phyloP scores from a whole-genome alignment of 202 grass and related monocot species.

The Digitaria exilis region DNA sequence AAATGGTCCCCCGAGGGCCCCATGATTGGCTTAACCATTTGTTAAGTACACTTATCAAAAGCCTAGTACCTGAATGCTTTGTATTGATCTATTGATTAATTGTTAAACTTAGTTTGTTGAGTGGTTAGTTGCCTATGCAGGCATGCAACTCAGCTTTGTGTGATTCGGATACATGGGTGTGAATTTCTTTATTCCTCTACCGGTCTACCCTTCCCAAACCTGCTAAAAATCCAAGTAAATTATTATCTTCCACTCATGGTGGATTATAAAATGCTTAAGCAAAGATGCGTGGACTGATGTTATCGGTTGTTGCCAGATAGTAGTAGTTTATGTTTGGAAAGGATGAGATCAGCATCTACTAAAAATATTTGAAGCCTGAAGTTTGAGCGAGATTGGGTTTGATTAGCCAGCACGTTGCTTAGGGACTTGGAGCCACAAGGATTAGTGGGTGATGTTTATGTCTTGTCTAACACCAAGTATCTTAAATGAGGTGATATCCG shows the following conservation, averaged over 20 bases:
- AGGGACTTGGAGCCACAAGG: conserved; percentile 38
- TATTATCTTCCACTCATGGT: not conserved
- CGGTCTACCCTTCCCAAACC: conserved; percentile 16
- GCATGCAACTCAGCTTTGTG: not conserved
- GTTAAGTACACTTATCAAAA: conserved; percentile 27
- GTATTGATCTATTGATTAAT: conserved; percentile 35
- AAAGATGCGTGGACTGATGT: conserved; percentile 7
- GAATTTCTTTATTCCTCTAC: conserved; percentile 21
- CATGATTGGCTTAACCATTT: not conserved
- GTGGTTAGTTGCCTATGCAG: conserved; percentile 23
- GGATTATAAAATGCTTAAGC: not conserved
- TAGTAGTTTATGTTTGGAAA: conserved; percentile 19
- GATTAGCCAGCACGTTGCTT: conserved; percentile 41
- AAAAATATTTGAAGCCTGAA: conserved; percentile 20
- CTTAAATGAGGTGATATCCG: conserved; percentile 1
- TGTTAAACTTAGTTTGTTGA: not conserved
- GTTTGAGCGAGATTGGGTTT: conserved; percentile 20
- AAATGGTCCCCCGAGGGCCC: conserved; percentile 2
- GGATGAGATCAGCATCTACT: not conserved
- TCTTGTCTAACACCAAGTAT: conserved; percentile 7
- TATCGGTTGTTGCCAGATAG: not conserved
- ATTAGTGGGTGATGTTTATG: conserved; percentile 13
- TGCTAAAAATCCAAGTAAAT: not conserved
- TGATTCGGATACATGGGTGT: conserved; percentile 13
- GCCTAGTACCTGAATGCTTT: conserved; percentile 19